Evolutionary conservation across 345 rosid species (phyloP), one percentile per base, ranked within the genome.

Genomic region (Dimocarpus longan): DNA sequence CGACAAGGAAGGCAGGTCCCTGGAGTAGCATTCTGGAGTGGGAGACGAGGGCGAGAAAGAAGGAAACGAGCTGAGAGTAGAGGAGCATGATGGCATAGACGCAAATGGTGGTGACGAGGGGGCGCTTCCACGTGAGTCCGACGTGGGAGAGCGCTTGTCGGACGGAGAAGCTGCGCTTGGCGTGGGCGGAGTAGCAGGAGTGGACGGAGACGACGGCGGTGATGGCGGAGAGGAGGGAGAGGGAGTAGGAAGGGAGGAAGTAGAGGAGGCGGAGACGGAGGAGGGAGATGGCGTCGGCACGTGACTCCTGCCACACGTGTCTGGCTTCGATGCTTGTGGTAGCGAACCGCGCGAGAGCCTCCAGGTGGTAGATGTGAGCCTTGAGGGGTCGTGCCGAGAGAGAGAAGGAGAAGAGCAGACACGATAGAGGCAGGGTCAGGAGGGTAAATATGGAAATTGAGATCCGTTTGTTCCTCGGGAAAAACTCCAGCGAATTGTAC

Each of bases 221-320:
- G 44, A 84, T 46, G 76, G 85, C 78, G 65, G 88, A 80, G 16
- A 89, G 18, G 76, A 92, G 87, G 12, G 95, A 91, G 85, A 93
- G 87, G 80, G 85, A 3, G 56, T 83, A 84, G 70, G 84, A 71
- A 15, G 98, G 97, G 70, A 91, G 28, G 70, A 81, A 86, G 67
- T 80, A 85, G 64, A 86, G 69, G 10, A 81, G 80, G 40, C 87
- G 88, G 80, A 86, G 87, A 68, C 79, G 90, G 84, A 95, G 83
- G 78, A 91, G 92, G 2, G 87, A 76, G 76, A 91, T 68, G 48
- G 93, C 90, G 4, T 77, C 79, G 67, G 80, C 85, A 74, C 95
- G 91, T 57, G 98, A 90, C 80, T 93, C 97, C 79, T 77, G 73
- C 88, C 88, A 84, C 46, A 89, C 87, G 48, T 91, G 93, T 40